Conservation (phyloP, 768 basidiomycete genomes). For the Rhizopogon rudus region DNA sequence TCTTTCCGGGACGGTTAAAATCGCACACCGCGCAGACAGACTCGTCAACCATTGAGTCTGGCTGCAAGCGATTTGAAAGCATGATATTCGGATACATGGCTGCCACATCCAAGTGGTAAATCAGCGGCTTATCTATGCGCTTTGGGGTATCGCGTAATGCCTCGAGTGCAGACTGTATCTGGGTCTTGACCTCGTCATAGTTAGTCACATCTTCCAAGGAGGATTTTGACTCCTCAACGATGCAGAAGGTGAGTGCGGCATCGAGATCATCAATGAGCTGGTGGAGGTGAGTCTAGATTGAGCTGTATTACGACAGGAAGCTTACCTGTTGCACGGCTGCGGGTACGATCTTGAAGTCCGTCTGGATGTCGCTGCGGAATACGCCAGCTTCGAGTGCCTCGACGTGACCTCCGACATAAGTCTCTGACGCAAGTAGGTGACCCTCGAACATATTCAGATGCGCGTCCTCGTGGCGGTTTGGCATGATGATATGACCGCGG, state of each 20-base stretch:
- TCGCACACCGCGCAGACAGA: conserved; percentile 97
- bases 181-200: conserved; percentile 85
- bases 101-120: conserved; percentile 98
- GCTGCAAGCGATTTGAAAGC: conserved; percentile 98
- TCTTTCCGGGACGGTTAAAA: conserved; percentile 93
- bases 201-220: conserved; percentile 85
- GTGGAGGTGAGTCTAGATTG: background rate
- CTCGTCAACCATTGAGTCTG: conserved; percentile 96
- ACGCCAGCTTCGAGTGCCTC: conserved; percentile 98
- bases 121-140: conserved; percentile 87
- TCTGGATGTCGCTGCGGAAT: conserved; percentile 91
- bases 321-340: conserved; percentile 69
- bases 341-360: conserved; percentile 94
- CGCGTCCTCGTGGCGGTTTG: conserved; percentile 91
- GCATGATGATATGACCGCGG: conserved; percentile 91
- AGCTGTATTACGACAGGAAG: background rate
- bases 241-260: conserved; percentile 83
- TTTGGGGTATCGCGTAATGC: conserved; percentile 88
- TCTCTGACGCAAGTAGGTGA: conserved; percentile 94
- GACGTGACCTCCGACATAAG: conserved; percentile 98
- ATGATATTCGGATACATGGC: conserved; percentile 99
- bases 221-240: conserved; percentile 78
- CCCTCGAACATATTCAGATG: conserved; percentile 93
- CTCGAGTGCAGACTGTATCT: conserved; percentile 77
- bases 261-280: conserved; percentile 95